Conservation (phyloP, 2,329 filamentous ascomycete genomes). For the Fusarium mangiferae region DNA sequence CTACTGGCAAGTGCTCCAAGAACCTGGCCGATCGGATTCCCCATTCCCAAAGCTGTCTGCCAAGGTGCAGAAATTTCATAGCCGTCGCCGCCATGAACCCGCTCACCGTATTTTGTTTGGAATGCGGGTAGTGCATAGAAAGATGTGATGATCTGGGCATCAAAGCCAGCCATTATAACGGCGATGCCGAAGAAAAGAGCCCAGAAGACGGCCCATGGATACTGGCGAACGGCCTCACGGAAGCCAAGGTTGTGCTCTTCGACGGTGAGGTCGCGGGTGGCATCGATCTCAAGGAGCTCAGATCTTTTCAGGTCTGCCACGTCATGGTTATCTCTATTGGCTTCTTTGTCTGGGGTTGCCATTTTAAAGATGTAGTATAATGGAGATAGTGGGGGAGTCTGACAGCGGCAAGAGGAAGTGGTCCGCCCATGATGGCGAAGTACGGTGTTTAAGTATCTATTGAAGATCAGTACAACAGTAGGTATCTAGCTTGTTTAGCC, state of each 20-base stretch:
- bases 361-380: not conserved
- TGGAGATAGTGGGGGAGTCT: not conserved
- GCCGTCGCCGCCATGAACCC: not conserved
- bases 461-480: not conserved
- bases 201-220: not conserved
- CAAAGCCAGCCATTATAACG: not conserved
- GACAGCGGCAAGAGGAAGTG: too few species aligned
- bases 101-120: not conserved
- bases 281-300: not conserved
- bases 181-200: not conserved
- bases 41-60: not conserved
- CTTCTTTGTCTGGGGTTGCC: not conserved
- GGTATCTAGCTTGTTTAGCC: not conserved
- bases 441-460: not conserved
- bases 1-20: not conserved
- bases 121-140: not conserved
- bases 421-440: not conserved
- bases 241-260: not conserved
- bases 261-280: not conserved
- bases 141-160: not conserved
- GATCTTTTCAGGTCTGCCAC: not conserved
- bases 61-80: not conserved
- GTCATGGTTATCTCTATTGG: not conserved
- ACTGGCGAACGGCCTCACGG: not conserved
- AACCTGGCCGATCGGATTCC: not conserved